These are phyloP conservation scores for Cutaneotrichosporon spelunceum DNA, from an alignment of 1,284 basidiomycete species.

Conservation along the genomic window DNA sequence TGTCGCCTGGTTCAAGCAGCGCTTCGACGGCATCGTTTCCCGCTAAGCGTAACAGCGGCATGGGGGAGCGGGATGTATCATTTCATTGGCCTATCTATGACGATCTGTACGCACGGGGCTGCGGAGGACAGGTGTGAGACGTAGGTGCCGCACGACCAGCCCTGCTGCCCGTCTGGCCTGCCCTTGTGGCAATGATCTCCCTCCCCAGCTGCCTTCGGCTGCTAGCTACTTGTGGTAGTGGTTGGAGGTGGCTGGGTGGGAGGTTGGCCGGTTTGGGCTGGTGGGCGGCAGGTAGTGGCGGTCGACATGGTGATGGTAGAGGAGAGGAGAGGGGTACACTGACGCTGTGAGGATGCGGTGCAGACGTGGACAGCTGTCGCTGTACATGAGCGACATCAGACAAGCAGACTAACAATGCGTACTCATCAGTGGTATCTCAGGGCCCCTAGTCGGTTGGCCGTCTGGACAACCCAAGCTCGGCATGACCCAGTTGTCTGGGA, in stretches of 20 bases:
- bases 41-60: constrained; percentile 35
- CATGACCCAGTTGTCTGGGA: too few relatives aligned
- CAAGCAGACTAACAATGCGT: neutral
- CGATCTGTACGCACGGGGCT: constrained; percentile 1
- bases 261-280: neutral
- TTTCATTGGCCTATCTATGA: constrained; percentile 14
- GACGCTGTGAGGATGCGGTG: too few relatives aligned
- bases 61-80: constrained; percentile 26
- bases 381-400: too few relatives aligned
- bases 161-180: constrained; percentile 5
- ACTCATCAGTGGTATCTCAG: neutral
- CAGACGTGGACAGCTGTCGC: neutral
- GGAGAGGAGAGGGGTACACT: neutral
- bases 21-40: constrained; percentile 91
- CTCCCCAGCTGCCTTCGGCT: constrained; percentile 5
- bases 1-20: constrained; percentile 97
- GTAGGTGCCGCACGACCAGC: constrained; percentile 8
- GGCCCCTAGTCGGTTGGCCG: too few relatives aligned
- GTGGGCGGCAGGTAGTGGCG: neutral
- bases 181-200: constrained; percentile 8
- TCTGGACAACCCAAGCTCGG: too few relatives aligned
- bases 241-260: neutral
- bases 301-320: neutral
- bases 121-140: constrained; percentile 9
- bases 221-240: constrained; percentile 7